phyloP scores from a whole-genome alignment of 495 filamentous ascomycete genomes.

The Eremomyces bilateralis region DNA sequence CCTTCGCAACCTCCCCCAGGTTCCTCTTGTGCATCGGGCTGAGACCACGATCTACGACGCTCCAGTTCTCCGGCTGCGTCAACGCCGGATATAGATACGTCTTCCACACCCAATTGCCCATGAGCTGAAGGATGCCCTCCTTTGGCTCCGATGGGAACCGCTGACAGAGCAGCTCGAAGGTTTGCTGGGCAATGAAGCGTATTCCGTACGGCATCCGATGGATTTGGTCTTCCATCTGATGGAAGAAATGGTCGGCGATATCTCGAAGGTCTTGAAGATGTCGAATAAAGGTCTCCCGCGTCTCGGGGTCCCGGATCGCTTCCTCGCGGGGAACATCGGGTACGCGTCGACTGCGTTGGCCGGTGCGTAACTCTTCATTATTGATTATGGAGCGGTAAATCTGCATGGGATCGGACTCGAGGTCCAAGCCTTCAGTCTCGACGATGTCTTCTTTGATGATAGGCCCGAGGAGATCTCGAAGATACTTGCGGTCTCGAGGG shows the following conservation, averaged over 20 bases:
- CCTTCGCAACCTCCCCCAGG: constrained; percentile 72
- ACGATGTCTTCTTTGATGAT: constrained; percentile 74
- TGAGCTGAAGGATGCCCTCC: constrained; percentile 56
- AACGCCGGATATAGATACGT: constrained; percentile 84
- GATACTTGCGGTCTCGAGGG: constrained; percentile 76
- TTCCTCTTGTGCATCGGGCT: constrained; percentile 88
- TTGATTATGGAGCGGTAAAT: constrained; percentile 91
- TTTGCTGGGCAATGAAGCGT: constrained; percentile 71
- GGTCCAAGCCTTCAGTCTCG: constrained; percentile 70
- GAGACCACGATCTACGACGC: constrained; percentile 68
- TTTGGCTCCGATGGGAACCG: constrained; percentile 64
- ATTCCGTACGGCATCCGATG: constrained; percentile 85
- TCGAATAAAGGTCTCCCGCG: constrained; percentile 73
- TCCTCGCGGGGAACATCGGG: constrained; percentile 72
- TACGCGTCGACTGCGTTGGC: constrained; percentile 52
- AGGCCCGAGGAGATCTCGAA: constrained; percentile 62
- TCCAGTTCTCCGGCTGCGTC: constrained; percentile 66
- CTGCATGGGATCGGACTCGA: constrained; percentile 94
- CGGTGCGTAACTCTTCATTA: constrained; percentile 88
- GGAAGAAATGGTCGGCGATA: constrained; percentile 74
- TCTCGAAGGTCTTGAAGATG: constrained; percentile 85
- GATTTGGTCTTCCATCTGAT: constrained; percentile 56
- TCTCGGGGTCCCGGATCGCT: constrained; percentile 84
- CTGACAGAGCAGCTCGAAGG: constrained; percentile 51
- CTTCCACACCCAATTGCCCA: constrained; percentile 79